phyloP scores from a whole-genome alignment of 176 grass and related monocot species.

The Juncus effusus region DNA sequence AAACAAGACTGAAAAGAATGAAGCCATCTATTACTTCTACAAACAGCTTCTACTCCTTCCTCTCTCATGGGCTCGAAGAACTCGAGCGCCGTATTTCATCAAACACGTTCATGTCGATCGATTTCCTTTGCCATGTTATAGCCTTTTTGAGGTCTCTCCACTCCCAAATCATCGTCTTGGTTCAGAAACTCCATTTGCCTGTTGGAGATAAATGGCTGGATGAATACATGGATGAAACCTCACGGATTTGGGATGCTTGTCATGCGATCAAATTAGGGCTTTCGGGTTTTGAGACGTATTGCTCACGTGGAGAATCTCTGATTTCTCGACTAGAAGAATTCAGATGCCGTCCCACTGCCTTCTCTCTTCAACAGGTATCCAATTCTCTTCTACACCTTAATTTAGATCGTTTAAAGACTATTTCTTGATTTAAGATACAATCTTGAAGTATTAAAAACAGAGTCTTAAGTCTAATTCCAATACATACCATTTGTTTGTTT shows the following conservation, averaged over 20 bases:
- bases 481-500: background rate
- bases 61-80: constrained; percentile 73
- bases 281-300: constrained; percentile 72
- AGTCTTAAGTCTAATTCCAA: background rate
- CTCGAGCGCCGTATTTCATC: constrained; percentile 34
- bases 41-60: constrained; percentile 67
- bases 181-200: constrained; percentile 82
- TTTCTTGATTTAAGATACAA: background rate
- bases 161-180: constrained; percentile 64
- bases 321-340: constrained; percentile 60
- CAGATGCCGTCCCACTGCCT: constrained; percentile 46
- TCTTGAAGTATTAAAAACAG: background rate
- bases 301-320: constrained; percentile 39
- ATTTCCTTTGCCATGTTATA: constrained; percentile 51
- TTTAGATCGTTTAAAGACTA: background rate
- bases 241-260: constrained; percentile 87
- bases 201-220: constrained; percentile 88
- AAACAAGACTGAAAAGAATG: constrained; percentile 18
- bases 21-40: constrained; percentile 37
- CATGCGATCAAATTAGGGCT: constrained; percentile 75
- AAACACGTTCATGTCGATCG: constrained; percentile 38
- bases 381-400: no score
- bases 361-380: constrained; percentile 57
- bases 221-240: constrained; percentile 98
- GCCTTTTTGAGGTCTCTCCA: constrained; percentile 55